A percentile compares a stretch with the other conserved stretches of the same genome.
Evolutionary conservation across 2,329 filamentous ascomycete genomes (phyloP).

Genomic region (Pseudopithomyces maydicus): DNA sequence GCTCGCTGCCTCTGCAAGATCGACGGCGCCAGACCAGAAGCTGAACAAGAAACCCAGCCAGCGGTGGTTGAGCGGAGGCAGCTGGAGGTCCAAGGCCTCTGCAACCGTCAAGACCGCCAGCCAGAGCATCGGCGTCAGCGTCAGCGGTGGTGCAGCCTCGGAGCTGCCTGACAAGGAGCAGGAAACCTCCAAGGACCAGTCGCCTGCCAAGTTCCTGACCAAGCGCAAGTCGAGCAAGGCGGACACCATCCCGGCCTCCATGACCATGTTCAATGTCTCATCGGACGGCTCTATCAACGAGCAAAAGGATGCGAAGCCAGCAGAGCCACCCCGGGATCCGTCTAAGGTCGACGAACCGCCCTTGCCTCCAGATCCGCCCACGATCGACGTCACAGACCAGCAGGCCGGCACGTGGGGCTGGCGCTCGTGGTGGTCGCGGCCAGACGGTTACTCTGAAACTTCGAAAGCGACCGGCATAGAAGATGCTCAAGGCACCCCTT

Average conservation of each 20-base stretch:
- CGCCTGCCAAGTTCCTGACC: slow-evolving; percentile 45
- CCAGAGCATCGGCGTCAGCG: slow-evolving; percentile 52
- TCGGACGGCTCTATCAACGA: slow-evolving; percentile 42
- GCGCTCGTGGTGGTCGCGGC: slow-evolving; percentile 58
- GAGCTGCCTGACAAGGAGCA: slow-evolving; percentile 42
- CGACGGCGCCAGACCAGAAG: slow-evolving; percentile 20
- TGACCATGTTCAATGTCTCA: slow-evolving; percentile 53
- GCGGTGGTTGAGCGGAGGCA: slow-evolving; percentile 53
- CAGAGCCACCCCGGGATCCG: slow-evolving; percentile 16
- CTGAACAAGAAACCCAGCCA: slow-evolving; percentile 29
- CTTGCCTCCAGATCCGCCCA: slow-evolving; percentile 49
- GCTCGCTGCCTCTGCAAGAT: slow-evolving; percentile 19
- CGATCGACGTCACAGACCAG: slow-evolving; percentile 16
- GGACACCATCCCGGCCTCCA: slow-evolving; percentile 49
- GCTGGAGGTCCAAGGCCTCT: slow-evolving; percentile 53
- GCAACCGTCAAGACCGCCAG: slow-evolving; percentile 53
- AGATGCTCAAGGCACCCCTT: slow-evolving; percentile 48
- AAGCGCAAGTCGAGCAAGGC: slow-evolving; percentile 54
- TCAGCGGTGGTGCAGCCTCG: slow-evolving; percentile 49
- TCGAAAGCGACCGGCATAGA: slow-evolving; percentile 33
- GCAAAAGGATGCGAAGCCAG: slow-evolving; percentile 23
- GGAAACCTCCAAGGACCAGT: slow-evolving; percentile 31
- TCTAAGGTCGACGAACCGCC: slow-evolving; percentile 43
- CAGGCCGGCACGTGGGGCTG: slow-evolving; percentile 41
- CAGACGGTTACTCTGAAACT: slow-evolving; percentile 53